Conservation (phyloP, 2,329 filamentous ascomycete genomes). For the Cladophialophora exuberans region DNA sequence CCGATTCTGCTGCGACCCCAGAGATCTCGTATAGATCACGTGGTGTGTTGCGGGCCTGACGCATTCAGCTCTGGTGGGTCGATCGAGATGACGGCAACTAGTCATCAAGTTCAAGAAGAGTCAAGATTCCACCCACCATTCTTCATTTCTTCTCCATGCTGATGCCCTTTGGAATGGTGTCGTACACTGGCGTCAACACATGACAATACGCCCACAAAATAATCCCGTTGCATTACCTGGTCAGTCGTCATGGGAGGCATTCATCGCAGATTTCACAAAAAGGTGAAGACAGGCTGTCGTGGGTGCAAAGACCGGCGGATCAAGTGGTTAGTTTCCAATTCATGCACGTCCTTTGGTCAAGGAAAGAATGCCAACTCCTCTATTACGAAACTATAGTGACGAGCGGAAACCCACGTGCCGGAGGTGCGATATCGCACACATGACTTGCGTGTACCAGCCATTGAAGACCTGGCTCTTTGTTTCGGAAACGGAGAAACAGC, state of each 20-base stretch:
- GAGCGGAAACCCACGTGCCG: slow-evolving; percentile 47
- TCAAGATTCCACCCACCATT: too few species aligned
- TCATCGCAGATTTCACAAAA: neutral
- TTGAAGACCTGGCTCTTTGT: neutral
- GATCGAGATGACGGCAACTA: too few species aligned
- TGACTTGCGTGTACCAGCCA: neutral
- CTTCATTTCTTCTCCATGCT: too few species aligned
- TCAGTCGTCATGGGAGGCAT: neutral
- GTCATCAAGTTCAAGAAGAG: too few species aligned
- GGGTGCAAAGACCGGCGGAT: slow-evolving; percentile 31
- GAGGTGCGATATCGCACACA: neutral
- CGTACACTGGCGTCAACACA: neutral
- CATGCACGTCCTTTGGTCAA: neutral
- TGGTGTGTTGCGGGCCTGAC: neutral
- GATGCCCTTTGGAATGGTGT: neutral
- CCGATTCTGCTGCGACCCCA: neutral
- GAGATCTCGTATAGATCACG: slow-evolving; percentile 7
- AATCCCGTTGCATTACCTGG: neutral
- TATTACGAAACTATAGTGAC: slow-evolving; percentile 42
- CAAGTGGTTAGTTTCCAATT: neutral
- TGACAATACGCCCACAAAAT: neutral
- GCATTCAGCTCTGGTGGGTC: neutral
- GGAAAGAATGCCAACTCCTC: slow-evolving; percentile 2
- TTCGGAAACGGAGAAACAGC: too few species aligned
- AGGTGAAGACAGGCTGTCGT: slow-evolving; percentile 37